phyloP scores from a whole-genome alignment of 1,284 basidiomycete species.

The Melampsora larici-populina region DNA sequence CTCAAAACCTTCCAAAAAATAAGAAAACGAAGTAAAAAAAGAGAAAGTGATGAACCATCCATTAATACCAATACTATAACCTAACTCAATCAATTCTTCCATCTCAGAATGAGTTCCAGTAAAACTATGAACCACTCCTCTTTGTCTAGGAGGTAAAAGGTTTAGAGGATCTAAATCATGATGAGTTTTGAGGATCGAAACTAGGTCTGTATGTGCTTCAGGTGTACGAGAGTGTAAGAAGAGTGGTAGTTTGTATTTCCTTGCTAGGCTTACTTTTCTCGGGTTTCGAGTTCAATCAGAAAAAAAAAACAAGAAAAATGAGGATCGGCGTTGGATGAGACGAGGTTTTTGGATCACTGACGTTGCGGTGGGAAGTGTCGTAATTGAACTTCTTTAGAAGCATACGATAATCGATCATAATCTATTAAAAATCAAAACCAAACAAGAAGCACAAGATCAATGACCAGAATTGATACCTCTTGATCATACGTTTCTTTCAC shows the following conservation, averaged over 20 bases:
- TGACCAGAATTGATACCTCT: too few species aligned
- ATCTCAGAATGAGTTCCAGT: slow-evolving; percentile 70
- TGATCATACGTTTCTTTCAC: not conserved
- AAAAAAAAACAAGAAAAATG: too few species aligned
- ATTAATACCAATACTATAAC: slow-evolving; percentile 46
- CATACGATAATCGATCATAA: slow-evolving; percentile 76
- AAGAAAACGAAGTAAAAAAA: too few species aligned
- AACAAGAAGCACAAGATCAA: not conserved
- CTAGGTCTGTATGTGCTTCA: slow-evolving; percentile 66
- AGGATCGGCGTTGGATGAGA: too few species aligned
- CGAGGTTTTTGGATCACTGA: not conserved
- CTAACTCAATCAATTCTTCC: slow-evolving; percentile 62
- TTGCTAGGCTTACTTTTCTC: slow-evolving; percentile 62
- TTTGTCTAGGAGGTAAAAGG: slow-evolving; percentile 64
- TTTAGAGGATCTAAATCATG: slow-evolving; percentile 57
- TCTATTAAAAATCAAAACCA: slow-evolving; percentile 58
- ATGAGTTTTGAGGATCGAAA: slow-evolving; percentile 61
- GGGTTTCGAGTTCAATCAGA: too few species aligned
- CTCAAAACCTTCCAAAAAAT: too few species aligned
- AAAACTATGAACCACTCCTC: slow-evolving; percentile 83
- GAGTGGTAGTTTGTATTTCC: slow-evolving; percentile 70
- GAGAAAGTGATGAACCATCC: slow-evolving; percentile 43
- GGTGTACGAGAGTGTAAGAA: slow-evolving; percentile 76
- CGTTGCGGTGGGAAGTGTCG: slow-evolving; percentile 68
- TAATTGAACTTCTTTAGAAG: slow-evolving; percentile 64